These are phyloP conservation scores for Cerioporus squamosus DNA, from an alignment of 1,284 basidiomycete species.

Conservation along the genomic window DNA sequence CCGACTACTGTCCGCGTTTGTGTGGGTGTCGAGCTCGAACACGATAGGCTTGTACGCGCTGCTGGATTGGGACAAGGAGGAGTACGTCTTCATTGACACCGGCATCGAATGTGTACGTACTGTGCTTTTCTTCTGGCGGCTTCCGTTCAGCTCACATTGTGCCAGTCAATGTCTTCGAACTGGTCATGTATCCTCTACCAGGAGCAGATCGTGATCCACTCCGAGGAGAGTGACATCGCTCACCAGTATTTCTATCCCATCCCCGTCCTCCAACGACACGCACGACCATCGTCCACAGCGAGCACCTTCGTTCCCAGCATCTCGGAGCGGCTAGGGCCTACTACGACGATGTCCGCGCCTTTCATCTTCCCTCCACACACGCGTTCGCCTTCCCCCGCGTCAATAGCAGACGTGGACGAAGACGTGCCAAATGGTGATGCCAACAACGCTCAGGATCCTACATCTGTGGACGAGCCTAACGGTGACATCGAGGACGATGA, in stretches of 20 bases:
- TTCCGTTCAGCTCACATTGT: slow-evolving; percentile 1
- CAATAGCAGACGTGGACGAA: slow-evolving; percentile 1
- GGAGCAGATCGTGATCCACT: slow-evolving; percentile 70
- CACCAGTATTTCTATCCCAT: slow-evolving; percentile 64
- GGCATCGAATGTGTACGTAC: slow-evolving; percentile 69
- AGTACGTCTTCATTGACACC: slow-evolving; percentile 74
- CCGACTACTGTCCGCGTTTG: slow-evolving; percentile 66
- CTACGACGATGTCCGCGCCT: slow-evolving; percentile 28
- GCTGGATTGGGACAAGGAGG: slow-evolving; percentile 65
- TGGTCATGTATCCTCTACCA: slow-evolving; percentile 74
- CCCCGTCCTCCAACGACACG: slow-evolving; percentile 46
- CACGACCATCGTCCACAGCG: slow-evolving; percentile 32
- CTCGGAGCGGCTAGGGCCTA: slow-evolving; percentile 31
- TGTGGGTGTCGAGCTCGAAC: slow-evolving; percentile 55
- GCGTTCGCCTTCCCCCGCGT: slow-evolving; percentile 19
- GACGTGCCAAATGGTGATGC: neutral
- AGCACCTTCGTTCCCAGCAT: slow-evolving; percentile 41
- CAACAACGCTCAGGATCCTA: neutral
- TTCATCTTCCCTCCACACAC: slow-evolving; percentile 38
- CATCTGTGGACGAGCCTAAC: neutral
- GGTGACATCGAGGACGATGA: slow-evolving; percentile 12
- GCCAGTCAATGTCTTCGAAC: slow-evolving; percentile 63
- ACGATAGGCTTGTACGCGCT: slow-evolving; percentile 66
- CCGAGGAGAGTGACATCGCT: slow-evolving; percentile 61
- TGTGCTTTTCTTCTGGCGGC: neutral